Evolutionary conservation across 192 early-diverging fungal genomes (phyloP).

Genomic region (Coemansia sp.): DNA sequence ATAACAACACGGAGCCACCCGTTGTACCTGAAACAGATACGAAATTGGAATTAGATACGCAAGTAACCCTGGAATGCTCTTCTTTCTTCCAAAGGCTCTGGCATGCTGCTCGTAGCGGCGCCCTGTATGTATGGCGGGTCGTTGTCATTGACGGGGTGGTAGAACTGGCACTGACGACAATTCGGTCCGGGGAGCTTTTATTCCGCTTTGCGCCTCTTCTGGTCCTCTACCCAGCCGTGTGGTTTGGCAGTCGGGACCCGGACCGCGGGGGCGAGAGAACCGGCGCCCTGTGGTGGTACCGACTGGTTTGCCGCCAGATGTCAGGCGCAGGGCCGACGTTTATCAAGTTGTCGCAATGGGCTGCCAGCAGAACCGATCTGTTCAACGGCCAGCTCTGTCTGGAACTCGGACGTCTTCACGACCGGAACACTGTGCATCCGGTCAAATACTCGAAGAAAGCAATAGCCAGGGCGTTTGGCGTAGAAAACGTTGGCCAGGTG

Average conservation of each 20-base stretch:
- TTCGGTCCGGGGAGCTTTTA: conserved; percentile 63
- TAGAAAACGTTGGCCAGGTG: conserved; percentile 64
- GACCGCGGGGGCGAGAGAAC: conserved; percentile 57
- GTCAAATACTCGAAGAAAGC: conserved; percentile 63
- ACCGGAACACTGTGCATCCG: conserved; percentile 76
- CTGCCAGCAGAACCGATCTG: conserved; percentile 86
- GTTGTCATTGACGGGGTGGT: conserved; percentile 19
- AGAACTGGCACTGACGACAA: conserved; percentile 31
- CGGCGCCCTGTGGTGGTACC: conserved; percentile 84
- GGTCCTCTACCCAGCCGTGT: conserved; percentile 59
- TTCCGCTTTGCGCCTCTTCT: conserved; percentile 73
- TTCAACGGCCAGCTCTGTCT: conserved; percentile 75
- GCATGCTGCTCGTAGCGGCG: neutral
- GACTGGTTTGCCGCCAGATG: conserved; percentile 73
- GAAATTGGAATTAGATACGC: neutral
- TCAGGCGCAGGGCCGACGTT: conserved; percentile 92
- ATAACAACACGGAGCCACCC: neutral
- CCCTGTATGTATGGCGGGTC: conserved; percentile 5
- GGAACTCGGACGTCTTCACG: conserved; percentile 79
- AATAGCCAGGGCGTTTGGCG: conserved; percentile 66
- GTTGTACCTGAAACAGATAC: neutral
- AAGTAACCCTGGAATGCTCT: no score
- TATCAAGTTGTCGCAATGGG: conserved; percentile 96
- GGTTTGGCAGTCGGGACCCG: conserved; percentile 56
- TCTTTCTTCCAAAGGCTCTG: neutral